These are phyloP conservation scores for Lepiota brunneoincarnata DNA, from an alignment of 768 basidiomycete genomes.

Conservation along the genomic window DNA sequence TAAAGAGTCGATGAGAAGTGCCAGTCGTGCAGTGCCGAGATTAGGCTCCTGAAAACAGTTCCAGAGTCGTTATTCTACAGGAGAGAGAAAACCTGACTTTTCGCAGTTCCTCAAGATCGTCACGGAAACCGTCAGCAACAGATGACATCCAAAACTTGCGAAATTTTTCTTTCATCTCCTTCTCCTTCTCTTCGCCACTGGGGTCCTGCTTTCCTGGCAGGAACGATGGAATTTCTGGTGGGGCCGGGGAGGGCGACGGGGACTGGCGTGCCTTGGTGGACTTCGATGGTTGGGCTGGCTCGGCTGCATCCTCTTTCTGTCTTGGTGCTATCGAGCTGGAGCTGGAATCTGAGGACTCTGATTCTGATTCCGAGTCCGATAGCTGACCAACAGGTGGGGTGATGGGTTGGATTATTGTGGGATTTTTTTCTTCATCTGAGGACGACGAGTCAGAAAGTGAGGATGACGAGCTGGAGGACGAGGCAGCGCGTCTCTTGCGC, in stretches of 20 bases:
- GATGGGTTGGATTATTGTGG: constrained; percentile 13
- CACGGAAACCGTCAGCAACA: constrained; percentile 77
- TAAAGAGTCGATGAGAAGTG: constrained; percentile 78
- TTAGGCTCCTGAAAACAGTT: constrained; percentile 49
- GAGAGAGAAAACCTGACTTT: constrained; percentile 48
- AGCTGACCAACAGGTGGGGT: constrained; percentile 11
- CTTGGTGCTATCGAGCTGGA: constrained; percentile 16
- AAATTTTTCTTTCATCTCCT: constrained; percentile 62
- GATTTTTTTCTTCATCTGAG: constrained; percentile 17
- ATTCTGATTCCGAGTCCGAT: constrained; percentile 26
- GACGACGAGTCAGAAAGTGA: constrained; percentile 32
- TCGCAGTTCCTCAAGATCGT: constrained; percentile 80
- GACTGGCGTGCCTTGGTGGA: constrained; percentile 23
- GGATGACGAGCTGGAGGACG: constrained; percentile 42
- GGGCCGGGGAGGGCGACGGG: constrained; percentile 45
- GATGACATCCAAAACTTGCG: constrained; percentile 86
- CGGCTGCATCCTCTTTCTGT: constrained; percentile 12
- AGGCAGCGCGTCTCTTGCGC: constrained; percentile 49
- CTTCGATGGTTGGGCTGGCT: constrained; percentile 5
- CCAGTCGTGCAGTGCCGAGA: constrained; percentile 63
- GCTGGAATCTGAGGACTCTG: constrained; percentile 22
- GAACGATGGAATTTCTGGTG: constrained; percentile 55
- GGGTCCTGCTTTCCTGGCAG: constrained; percentile 32
- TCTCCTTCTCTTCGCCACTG: constrained; percentile 39
- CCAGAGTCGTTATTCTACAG: not conserved